Base-by-base conservation (phyloP, 225 moss, liverwort and hornwort genomes). In the Thuidium tamariscinum region DNA sequence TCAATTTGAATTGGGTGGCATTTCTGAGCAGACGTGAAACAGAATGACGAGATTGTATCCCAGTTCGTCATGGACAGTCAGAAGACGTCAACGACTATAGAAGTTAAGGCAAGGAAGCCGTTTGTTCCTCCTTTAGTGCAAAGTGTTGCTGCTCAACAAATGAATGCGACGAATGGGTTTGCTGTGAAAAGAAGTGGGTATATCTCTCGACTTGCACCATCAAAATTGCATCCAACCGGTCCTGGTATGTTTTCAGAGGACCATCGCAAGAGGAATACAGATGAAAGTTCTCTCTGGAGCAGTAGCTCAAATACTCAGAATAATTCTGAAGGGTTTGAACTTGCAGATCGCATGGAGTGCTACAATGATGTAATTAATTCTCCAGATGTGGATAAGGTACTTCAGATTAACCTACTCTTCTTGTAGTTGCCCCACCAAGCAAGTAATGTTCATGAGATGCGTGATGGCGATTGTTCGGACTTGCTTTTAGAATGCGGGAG, bases 61-160 rank as follows among this genome's bases (percentile, higher is more conserved):
- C 85, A 89, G 32, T 64, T 69, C 39, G 16, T 51, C 61, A 36
- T 62, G 61, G 78, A 87, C 72, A 36, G 5, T 54, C 46, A 77
- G 82, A 79, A 29, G 49, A 81, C 81, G 21, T 68, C 87, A 46
- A 71, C 41, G 84, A 84, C 42, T 73, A 42, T 87, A 65, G 65
- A 85, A 85, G 42, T 89, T 4, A 92, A 89, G 78, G 42, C 89
- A 56, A 92, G 90, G 81, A 93, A 91, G 77, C 55, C 89, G 65
- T 93, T 93, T 84, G 88, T 93, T 48, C 88, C 93, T 84, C 93
- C 93, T 77, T 89, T 92, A 67, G 80, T 88, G 77, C 84, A 54
- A 81, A 85, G 82, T 17, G 62, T 70, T 76, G 41, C 87, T 68
- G 48, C 61, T 87, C 86, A 89, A 87, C 71, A 86, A 87, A 84